Evolutionary conservation across 2,329 filamentous ascomycete genomes (phyloP).

Genomic region (Clarireedia monteithiana): DNA sequence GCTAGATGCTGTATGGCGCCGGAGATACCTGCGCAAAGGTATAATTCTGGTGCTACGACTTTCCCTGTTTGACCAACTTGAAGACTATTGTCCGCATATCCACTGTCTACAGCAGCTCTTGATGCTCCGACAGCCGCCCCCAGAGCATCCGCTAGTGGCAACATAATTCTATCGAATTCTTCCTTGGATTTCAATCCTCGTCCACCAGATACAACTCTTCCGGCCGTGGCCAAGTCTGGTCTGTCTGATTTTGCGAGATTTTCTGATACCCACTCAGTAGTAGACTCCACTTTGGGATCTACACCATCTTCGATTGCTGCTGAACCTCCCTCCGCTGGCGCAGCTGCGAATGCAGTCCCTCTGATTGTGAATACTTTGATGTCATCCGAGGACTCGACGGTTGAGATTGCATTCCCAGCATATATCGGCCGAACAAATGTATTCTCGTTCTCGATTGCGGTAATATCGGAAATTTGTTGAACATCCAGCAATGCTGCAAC

Average conservation of each 20-base stretch:
- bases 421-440: constrained; percentile 97
- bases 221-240: constrained; percentile 85
- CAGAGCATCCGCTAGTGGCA: constrained; percentile 83
- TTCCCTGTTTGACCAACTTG: constrained; percentile 98
- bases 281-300: constrained; percentile 68
- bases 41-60: constrained; percentile 93
- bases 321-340: constrained; percentile 62
- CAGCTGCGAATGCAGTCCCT: constrained; percentile 81
- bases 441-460: constrained; percentile 75
- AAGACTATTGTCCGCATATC: constrained; percentile 95
- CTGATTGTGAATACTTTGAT: constrained; percentile 89
- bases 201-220: constrained; percentile 85
- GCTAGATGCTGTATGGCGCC: constrained; percentile 97
- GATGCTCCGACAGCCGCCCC: constrained; percentile 95
- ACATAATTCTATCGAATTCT: constrained; percentile 89
- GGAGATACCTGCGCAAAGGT: constrained; percentile 91
- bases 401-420: constrained; percentile 93
- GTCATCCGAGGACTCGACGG: constrained; percentile 79
- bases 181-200: constrained; percentile 96
- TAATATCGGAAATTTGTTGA: constrained; percentile 92
- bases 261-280: constrained; percentile 88
- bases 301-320: constrained; percentile 72
- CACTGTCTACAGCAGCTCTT: constrained; percentile 89
- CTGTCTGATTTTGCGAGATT: constrained; percentile 89
- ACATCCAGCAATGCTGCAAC: constrained; percentile 86